Evolutionary conservation across 2,329 filamentous ascomycete species (phyloP), one percentile per base, ranked within the genome.

Genomic region (Aspergillus alliaceus): DNA sequence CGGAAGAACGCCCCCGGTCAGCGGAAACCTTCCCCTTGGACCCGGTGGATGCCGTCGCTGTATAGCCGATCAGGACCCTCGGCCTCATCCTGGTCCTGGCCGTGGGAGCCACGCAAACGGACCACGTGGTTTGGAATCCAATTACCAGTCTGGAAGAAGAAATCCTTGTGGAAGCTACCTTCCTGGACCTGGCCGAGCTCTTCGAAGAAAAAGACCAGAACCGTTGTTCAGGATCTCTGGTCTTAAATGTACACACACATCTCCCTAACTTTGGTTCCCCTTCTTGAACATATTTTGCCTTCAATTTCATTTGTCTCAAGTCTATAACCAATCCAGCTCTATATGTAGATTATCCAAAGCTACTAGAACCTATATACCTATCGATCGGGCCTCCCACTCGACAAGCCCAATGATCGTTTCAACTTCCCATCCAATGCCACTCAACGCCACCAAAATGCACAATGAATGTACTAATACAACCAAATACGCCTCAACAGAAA

Each of bases 81-180:
- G 7, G 39, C 58, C 11, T 68, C 31, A 6, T 46, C 58, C 9
- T 69, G 62, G 66, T 54, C 58, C 1, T 71, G 65, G 68, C 63
- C 60, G 8, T 64, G 64, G 62, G 54, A 64, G 24, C 58, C 35
- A 14, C 59, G 52, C 14, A 57, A 55, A 40, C 57, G 49, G 12
- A 55, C 59, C 22, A 35, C 32, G 6, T 25, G 61, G 24, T 53
- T 64, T 9, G 61, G 59, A 12, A 35, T 59, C 5, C 51, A 63
- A 22, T 24, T 64, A n/a, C 57, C 62, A 1, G 15, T 12, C 25
- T 51, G 51, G 52, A 39, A 54, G 20, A 37, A 40, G 20, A 37
- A 40, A 22, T 54, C 50, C 14, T 51, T 53, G 3, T 61, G 57
- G 59, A 56, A 37, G 20, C 12, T 54, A 2, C 49, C 55, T 2